Conservation (phyloP, 495 filamentous ascomycete genomes). For the Penicillium atrosanguineum region DNA sequence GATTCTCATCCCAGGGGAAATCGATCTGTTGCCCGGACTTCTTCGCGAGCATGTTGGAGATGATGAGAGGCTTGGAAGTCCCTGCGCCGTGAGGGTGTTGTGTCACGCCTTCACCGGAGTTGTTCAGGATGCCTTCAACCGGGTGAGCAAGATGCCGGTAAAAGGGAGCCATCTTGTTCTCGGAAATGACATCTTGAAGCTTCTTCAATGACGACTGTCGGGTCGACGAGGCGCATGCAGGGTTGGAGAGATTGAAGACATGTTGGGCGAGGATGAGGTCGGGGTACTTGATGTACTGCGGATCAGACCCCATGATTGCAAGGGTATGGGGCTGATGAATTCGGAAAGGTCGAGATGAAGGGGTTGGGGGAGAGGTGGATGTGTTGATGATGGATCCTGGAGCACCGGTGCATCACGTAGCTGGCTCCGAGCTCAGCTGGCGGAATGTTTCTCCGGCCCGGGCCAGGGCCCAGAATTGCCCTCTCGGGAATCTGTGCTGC, state of each 20-base stretch:
- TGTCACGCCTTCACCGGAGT: slow-evolving; percentile 65
- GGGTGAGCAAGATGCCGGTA: slow-evolving; percentile 96
- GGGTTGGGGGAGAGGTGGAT: slow-evolving; percentile 12
- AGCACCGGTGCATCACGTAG: slow-evolving; percentile 31
- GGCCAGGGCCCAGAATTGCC: not conserved
- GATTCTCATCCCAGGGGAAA: slow-evolving; percentile 83
- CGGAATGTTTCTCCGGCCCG: slow-evolving; percentile 37
- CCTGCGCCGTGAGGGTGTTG: slow-evolving; percentile 53
- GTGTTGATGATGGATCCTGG: slow-evolving; percentile 18
- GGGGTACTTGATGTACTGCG: slow-evolving; percentile 93
- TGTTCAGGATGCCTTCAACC: slow-evolving; percentile 84
- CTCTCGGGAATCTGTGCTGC: not conserved
- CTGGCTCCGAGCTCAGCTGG: slow-evolving; percentile 45
- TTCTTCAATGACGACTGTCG: slow-evolving; percentile 75
- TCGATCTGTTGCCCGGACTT: slow-evolving; percentile 58
- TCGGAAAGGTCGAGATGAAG: slow-evolving; percentile 1
- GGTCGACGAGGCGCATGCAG: slow-evolving; percentile 63
- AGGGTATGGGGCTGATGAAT: slow-evolving; percentile 8
- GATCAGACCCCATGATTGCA: slow-evolving; percentile 87
- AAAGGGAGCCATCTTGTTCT: slow-evolving; percentile 94
- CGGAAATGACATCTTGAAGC: slow-evolving; percentile 87
- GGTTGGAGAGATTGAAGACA: slow-evolving; percentile 95
- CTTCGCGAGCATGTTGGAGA: slow-evolving; percentile 66
- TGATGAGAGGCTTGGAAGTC: slow-evolving; percentile 53
- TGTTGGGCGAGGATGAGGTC: slow-evolving; percentile 89